Evolutionary conservation across 306 rosid species (phyloP), one percentile per base, ranked within the genome.

Genomic region (Clitoria ternatea): DNA sequence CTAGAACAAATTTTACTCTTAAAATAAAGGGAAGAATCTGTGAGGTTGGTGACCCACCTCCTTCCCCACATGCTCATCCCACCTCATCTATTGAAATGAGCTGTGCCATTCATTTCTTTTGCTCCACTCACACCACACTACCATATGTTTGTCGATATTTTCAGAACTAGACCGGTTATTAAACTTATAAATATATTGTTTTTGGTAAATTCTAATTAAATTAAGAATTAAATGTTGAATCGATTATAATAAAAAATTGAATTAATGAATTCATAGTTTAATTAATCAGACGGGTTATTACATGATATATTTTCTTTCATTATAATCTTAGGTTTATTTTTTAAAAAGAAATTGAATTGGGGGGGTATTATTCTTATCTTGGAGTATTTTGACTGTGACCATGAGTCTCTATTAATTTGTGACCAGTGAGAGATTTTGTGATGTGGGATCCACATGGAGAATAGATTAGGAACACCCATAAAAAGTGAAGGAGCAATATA

Each of bases 41-140:
- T 0, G 24, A 30, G 82, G 79, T 81, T 81, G 79, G 82, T 77
- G 79, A 81, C 82, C 85, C 79, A 81, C 83, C 54, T 67, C 68
- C 19, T 23, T 67, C 24, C 32, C 30, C 66, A 72, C 74, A 75
- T 68, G 69, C 57, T 76, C 66, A 68, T 81, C 66, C 65, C 70
- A 79, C 85, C 80, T 82, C 78, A 73, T 77, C 74, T 5, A 29
- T 76, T 73, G 73, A 50, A 66, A 67, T 33, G 13, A 26, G 45
- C 4, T 69, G 56, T 56, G 30, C 85, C 81, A 40, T 45, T 69
- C 73, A 17, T 62, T 50, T 62, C 5, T 69, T 69, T 39, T 74
- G 42, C 30, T 45, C 69, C 30, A 39, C 55, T 68, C 79, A 17
- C 54, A 23, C 67, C 72, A 57, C 71, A 50, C 71, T n/a, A n/a